Conservation (phyloP, 306 rosid species). For the Quercus dentata region DNA sequence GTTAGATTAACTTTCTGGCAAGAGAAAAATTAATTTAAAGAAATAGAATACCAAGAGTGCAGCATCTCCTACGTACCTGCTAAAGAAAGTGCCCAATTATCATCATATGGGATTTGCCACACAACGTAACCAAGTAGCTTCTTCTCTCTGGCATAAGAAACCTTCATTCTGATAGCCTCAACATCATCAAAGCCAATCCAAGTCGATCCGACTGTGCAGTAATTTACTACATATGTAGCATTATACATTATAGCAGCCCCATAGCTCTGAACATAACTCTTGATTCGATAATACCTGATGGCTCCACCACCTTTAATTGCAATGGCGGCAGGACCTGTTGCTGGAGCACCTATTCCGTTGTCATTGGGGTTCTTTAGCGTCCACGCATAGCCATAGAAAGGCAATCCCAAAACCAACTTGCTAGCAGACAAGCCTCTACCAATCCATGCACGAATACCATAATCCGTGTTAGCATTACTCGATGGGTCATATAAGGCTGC, state of each 20-base stretch:
- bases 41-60: not conserved
- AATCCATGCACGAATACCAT: conserved; percentile 22
- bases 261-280: not conserved
- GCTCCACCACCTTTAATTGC: not conserved
- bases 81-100: conserved; percentile 28
- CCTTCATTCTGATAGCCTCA: conserved; percentile 18
- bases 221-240: conserved; percentile 31
- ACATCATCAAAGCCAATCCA: conserved; percentile 45
- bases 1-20: too few species aligned
- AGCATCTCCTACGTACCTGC: conserved; percentile 3
- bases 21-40: not conserved
- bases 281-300: conserved; percentile 22
- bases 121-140: conserved; percentile 29
- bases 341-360: conserved; percentile 17
- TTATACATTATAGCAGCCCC: conserved; percentile 15
- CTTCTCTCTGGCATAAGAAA: conserved; percentile 37
- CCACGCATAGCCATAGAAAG: conserved; percentile 40
- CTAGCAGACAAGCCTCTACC: conserved; percentile 9
- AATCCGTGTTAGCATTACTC: not conserved
- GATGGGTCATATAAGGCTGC: conserved; percentile 36
- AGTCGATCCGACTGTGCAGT: conserved; percentile 17
- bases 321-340: conserved; percentile 22
- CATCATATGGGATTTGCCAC: conserved; percentile 27
- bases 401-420: conserved; percentile 35
- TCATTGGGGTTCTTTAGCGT: conserved; percentile 11